Evolutionary conservation across 768 basidiomycete species (phyloP), one percentile per base, ranked within the genome.

Genomic region (Russula emetica): DNA sequence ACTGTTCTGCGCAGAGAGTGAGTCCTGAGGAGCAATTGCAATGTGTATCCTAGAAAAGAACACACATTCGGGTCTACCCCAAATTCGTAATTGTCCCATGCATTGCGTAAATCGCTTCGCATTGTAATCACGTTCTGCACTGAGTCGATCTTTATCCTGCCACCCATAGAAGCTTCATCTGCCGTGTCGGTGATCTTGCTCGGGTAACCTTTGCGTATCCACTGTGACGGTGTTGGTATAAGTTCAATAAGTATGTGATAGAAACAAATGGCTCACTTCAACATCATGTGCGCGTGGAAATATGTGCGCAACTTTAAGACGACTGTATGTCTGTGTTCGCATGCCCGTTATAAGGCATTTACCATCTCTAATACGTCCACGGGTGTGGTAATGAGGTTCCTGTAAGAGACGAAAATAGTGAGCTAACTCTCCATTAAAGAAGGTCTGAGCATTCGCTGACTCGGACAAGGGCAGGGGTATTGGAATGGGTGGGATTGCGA

Each of bases 51-150:
- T 14, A 16, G 8, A 34, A 49, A 32, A 18, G n/a, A n/a, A 42
- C 55, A 24, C 16, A 62, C 61, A 10, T 51, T 47, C 4, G 61
- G 55, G 20, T 62, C 53, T 13, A 62, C 55, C 1, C 61, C 61
- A 11, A 44, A n/a, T 8, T 62, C 49, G 1, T 57, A 62, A n/a
- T 62, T 57, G 38, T 52, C 61, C 49, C 55, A 62, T 34, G 55
- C 61, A 1, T 36, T 9, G 24, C n/a, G 47, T 28, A 51, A 16
- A 57, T 62, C 61, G 9, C 47, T 42, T 34, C 55, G 55, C 7
- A 62, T 4, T 1, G 55, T 57, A 6, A 62, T 44, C 40, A 52
- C 22, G 5, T 62, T 62, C 32, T 57, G 38, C 6, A 57, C 22
- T 1, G 55, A 57, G 16, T 57, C 50, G 10, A 62, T 57, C 55